A percentile compares a stretch with the other conserved stretches of the same genome.
phyloP scores from a whole-genome alignment of 768 basidiomycete species.

The Rhizopogon roseolus region DNA sequence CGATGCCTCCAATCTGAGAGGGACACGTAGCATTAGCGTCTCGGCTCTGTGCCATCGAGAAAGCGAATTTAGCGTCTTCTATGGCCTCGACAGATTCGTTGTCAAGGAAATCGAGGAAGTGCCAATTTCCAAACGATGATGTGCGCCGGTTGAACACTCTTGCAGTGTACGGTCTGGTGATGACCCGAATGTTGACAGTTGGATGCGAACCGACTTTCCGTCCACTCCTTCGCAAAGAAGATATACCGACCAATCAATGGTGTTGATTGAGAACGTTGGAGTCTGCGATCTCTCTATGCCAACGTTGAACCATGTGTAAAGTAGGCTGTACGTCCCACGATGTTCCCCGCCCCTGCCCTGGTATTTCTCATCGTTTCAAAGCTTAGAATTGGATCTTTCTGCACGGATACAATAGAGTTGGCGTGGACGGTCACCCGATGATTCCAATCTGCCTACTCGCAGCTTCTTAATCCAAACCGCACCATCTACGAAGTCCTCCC shows the following conservation, averaged over 20 bases:
- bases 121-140: neutral
- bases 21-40: constrained; percentile 1
- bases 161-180: neutral
- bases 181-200: no score
- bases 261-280: neutral
- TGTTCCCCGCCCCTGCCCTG: neutral
- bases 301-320: neutral
- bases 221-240: no score
- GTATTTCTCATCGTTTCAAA: neutral
- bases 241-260: neutral
- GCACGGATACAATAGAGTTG: neutral
- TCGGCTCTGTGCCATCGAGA: constrained; percentile 5
- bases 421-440: neutral
- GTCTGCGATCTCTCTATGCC: neutral
- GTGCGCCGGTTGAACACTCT: neutral
- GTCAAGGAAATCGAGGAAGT: neutral
- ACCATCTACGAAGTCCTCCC: neutral
- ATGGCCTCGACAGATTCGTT: neutral
- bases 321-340: neutral
- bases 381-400: neutral
- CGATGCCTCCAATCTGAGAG: constrained; percentile 14
- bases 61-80: neutral
- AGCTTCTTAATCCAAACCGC: neutral
- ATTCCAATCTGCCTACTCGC: neutral
- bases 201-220: neutral